Conservation (phyloP, 2,329 filamentous ascomycete species). For the Colletotrichum tabaci region DNA sequence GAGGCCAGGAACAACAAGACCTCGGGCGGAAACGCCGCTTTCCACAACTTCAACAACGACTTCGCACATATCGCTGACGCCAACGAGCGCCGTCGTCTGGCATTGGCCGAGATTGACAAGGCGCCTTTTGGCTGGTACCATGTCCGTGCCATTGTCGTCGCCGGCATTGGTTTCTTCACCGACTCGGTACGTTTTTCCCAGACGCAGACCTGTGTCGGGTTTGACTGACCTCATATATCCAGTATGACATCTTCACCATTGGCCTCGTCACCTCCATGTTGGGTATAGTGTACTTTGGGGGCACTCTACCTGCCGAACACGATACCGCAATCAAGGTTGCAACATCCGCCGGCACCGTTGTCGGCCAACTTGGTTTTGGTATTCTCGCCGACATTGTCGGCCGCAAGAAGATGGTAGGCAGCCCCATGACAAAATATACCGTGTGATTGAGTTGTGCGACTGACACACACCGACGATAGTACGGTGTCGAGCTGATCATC, state of each 20-base stretch:
- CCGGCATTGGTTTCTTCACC: constrained; percentile 90
- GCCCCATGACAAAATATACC: constrained; percentile 13
- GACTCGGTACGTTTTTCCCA: constrained; percentile 66
- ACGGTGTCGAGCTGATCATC: constrained; percentile 84
- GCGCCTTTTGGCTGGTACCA: constrained; percentile 90
- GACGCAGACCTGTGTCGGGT: background rate
- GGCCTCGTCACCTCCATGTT: constrained; percentile 82
- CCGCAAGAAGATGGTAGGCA: constrained; percentile 71
- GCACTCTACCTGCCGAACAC: constrained; percentile 74
- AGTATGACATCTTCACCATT: constrained; percentile 85
- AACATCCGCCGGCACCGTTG: constrained; percentile 85
- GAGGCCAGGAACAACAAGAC: constrained; percentile 59
- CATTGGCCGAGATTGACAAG: constrained; percentile 86
- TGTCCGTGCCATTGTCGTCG: constrained; percentile 81
- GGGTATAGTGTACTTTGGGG: constrained; percentile 81
- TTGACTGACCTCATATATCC: background rate
- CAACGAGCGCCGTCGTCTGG: constrained; percentile 84
- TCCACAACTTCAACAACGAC: constrained; percentile 85
- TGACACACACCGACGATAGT: constrained; percentile 65
- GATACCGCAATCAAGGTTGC: constrained; percentile 90
- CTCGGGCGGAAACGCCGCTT: constrained; percentile 77
- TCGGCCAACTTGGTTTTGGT: constrained; percentile 87
- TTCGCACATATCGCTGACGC: constrained; percentile 76
- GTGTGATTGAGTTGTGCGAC: constrained; percentile 40
- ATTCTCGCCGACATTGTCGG: constrained; percentile 83